Conservation (phyloP, 345 rosid genomes). For the Streptanthus diversifolius region DNA sequence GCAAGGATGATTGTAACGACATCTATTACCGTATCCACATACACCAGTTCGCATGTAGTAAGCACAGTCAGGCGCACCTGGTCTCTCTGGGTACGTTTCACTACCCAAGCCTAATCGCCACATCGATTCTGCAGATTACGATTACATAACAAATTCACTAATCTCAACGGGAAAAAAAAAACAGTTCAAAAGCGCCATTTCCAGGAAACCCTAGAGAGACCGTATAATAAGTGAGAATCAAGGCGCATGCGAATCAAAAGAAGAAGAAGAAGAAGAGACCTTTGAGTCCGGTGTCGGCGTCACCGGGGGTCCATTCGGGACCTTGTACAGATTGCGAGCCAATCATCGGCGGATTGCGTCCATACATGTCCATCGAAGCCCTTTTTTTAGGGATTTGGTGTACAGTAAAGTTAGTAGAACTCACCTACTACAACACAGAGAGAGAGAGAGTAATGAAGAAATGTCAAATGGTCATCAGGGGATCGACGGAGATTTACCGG, state of each 20-base stretch:
- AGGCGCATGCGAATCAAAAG: slow-evolving; percentile 26
- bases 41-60: slow-evolving; percentile 90
- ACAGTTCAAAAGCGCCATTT: slow-evolving; percentile 39
- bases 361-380: slow-evolving; percentile 65
- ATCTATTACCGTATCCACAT: slow-evolving; percentile 76
- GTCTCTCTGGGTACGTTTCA: slow-evolving; percentile 73
- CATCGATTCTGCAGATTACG: slow-evolving; percentile 59
- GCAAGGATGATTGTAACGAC: slow-evolving; percentile 95
- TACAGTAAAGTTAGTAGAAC: slow-evolving; percentile 39
- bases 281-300: slow-evolving; percentile 59
- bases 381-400: slow-evolving; percentile 32
- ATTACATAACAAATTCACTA: slow-evolving; percentile 10
- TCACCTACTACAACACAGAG: slow-evolving; percentile 7
- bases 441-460: background rate
- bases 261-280: slow-evolving; percentile 31
- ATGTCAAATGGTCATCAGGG: slow-evolving; percentile 8
- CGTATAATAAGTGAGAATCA: background rate
- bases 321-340: slow-evolving; percentile 58
- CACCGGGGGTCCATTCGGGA: slow-evolving; percentile 57
- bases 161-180: too few relatives aligned
- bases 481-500: slow-evolving; percentile 18
- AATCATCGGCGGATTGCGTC: slow-evolving; percentile 47
- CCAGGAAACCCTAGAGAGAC: slow-evolving; percentile 29
- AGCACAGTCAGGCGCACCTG: slow-evolving; percentile 78
- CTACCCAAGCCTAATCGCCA: slow-evolving; percentile 63